phyloP scores from a whole-genome alignment of 208 protist species.

The Trichomonas vaginalis region DNA sequence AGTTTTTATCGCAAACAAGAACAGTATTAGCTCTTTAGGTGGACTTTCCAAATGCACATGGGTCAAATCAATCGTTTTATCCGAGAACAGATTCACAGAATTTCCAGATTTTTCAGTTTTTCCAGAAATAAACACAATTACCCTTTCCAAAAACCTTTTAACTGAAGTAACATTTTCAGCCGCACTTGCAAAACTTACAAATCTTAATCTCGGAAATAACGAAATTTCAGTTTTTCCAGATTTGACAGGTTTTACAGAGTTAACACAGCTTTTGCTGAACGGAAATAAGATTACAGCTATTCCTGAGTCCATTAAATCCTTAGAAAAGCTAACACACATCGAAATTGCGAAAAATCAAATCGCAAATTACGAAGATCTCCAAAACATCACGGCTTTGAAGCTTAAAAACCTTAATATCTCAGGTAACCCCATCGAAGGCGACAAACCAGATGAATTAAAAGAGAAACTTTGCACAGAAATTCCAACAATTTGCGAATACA shows the following conservation, averaged over 20 bases:
- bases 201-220: not conserved
- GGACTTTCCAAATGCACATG: not conserved
- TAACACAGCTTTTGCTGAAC: not conserved
- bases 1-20: not conserved
- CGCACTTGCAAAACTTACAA: not conserved
- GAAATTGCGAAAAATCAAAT: not conserved
- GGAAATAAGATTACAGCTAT: not conserved
- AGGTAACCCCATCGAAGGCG: not conserved
- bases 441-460: not conserved
- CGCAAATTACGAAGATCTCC: not conserved
- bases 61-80: not conserved
- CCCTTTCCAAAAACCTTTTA: not conserved
- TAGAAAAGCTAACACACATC: not conserved
- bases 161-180: not conserved
- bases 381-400: not conserved
- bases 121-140: not conserved
- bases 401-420: not conserved
- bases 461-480: not conserved
- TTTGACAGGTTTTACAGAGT: not conserved
- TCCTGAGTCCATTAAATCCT: not conserved
- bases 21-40: not conserved
- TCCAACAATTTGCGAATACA: not conserved
- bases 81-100: not conserved
- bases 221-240: not conserved
- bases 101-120: not conserved